A percentile compares a stretch with the other conserved stretches of the same genome.
Conservation (phyloP, 2,329 filamentous ascomycete genomes). For the Phialocephala subalpina region DNA sequence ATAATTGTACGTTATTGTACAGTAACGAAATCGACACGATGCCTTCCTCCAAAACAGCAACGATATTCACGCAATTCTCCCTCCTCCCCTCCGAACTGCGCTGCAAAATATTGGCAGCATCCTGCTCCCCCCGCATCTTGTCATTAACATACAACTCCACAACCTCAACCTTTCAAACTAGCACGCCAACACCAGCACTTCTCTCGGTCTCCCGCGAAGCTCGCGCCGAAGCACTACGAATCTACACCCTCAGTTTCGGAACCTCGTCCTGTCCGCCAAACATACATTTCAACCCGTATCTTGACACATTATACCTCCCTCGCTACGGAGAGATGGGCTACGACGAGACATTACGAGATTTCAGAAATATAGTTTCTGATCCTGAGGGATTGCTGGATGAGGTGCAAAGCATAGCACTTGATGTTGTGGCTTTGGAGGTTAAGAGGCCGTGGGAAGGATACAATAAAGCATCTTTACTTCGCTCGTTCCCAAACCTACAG, state of each 20-base stretch:
- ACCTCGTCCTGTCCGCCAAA: constrained; percentile 42
- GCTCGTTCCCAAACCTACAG: constrained; percentile 48
- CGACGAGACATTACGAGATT: constrained; percentile 49
- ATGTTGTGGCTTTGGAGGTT: constrained; percentile 53
- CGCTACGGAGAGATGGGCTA: constrained; percentile 47
- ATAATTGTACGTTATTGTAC: background rate
- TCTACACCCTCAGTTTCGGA: constrained; percentile 48
- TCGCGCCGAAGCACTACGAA: constrained; percentile 49
- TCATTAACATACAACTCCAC: constrained; percentile 46
- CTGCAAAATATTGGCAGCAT: constrained; percentile 39
- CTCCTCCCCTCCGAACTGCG: constrained; percentile 41
- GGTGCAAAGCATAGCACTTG: constrained; percentile 52
- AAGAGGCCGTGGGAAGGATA: constrained; percentile 59
- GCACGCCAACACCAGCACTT: constrained; percentile 49
- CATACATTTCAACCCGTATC: constrained; percentile 42
- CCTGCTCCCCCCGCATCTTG: constrained; percentile 37
- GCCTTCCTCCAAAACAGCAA: constrained; percentile 17
- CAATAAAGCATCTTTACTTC: constrained; percentile 56
- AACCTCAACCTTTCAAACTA: constrained; percentile 48
- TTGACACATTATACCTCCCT: constrained; percentile 42
- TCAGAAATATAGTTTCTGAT: constrained; percentile 46
- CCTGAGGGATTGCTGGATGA: constrained; percentile 43
- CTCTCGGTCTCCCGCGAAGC: constrained; percentile 54
- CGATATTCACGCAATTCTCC: constrained; percentile 38
- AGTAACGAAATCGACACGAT: constrained; percentile 16